Conservation (phyloP, 306 rosid species). For the Malus orientalis region DNA sequence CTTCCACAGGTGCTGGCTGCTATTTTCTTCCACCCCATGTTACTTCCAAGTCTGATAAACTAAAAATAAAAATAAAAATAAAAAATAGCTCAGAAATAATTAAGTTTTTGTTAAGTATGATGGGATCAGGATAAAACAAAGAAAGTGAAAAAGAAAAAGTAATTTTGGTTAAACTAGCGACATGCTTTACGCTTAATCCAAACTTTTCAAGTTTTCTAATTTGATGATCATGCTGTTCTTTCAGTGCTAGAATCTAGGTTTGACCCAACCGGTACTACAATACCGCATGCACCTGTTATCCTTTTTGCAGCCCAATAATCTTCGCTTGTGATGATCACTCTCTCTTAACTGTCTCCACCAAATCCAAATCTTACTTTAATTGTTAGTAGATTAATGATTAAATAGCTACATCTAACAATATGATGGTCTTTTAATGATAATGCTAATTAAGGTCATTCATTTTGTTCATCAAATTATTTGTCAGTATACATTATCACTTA, state of each 20-base stretch:
- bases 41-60: neutral
- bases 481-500: neutral
- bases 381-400: neutral
- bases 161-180: neutral
- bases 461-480: neutral
- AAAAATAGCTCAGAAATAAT: neutral
- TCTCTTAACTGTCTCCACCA: neutral
- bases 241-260: neutral
- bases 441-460: neutral
- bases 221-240: neutral
- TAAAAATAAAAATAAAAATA: too few relatives aligned
- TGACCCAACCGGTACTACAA: neutral
- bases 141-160: neutral
- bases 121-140: neutral
- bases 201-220: neutral
- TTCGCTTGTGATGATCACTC: neutral
- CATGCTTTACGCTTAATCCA: neutral
- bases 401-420: neutral
- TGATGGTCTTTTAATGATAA: neutral
- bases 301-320: neutral
- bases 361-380: neutral
- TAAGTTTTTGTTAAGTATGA: neutral
- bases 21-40: neutral
- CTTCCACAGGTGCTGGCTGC: neutral
- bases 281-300: neutral